A percentile compares a stretch with the other conserved stretches of the same genome.
Evolutionary conservation across 2,329 filamentous ascomycete species (phyloP).

Genomic region (Cryphonectria radicalis): DNA sequence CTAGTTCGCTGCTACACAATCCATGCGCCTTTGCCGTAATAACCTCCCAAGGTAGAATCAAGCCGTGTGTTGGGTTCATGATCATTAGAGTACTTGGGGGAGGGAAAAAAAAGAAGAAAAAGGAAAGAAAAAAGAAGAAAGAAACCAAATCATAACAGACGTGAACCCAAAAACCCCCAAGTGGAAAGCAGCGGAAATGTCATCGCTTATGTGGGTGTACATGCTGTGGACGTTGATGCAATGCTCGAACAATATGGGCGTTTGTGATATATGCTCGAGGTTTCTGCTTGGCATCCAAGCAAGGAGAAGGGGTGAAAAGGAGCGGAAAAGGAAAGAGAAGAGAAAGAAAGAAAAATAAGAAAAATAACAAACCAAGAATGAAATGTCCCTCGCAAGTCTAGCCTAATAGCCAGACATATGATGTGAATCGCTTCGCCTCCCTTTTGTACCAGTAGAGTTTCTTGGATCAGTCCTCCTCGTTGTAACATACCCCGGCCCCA

Average conservation of each 20-base stretch:
- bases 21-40: slow-evolving; percentile 1
- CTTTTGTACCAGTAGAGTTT: not conserved
- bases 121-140: not conserved
- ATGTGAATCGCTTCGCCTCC: slow-evolving; percentile 15
- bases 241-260: not conserved
- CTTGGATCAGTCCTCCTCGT: not conserved
- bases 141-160: slow-evolving; percentile 14
- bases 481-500: not conserved
- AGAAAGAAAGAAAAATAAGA: slow-evolving; percentile 15
- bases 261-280: slow-evolving; percentile 11
- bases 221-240: slow-evolving; percentile 12
- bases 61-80: not conserved
- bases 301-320: not conserved
- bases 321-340: not conserved
- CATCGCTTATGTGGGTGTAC: slow-evolving; percentile 20
- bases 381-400: slow-evolving; percentile 4
- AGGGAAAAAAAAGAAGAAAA: not conserved
- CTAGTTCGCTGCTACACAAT: not conserved
- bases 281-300: not conserved
- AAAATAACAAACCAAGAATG: slow-evolving; percentile 4
- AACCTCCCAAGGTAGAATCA: not conserved
- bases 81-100: not conserved
- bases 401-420: slow-evolving; percentile 13
- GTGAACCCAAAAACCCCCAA: not conserved
- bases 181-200: not conserved